These are phyloP conservation scores for Gnaphalium uliginosum DNA, from an alignment of 129 eudicot species.

Conservation along the genomic window DNA sequence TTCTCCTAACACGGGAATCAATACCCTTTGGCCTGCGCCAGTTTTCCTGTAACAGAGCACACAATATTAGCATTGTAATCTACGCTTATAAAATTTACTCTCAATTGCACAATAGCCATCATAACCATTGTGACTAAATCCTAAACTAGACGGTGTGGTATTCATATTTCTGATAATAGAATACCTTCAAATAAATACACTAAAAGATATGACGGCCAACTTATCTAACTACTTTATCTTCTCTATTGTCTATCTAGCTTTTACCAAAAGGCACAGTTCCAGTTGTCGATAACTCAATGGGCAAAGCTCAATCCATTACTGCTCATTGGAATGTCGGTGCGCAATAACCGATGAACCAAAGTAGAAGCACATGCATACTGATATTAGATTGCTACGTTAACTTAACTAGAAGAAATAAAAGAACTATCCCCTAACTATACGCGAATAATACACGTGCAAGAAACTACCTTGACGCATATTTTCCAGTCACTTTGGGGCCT, in stretches of 20 bases:
- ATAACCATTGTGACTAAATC: background rate
- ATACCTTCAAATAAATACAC: background rate
- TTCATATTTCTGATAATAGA: too few relatives aligned
- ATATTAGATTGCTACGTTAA: background rate
- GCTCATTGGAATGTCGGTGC: too few relatives aligned
- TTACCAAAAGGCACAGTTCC: background rate
- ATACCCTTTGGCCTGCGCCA: conserved; percentile 94
- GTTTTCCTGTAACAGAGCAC: conserved; percentile 41
- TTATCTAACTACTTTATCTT: background rate
- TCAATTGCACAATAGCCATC: background rate
- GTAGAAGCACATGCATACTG: background rate
- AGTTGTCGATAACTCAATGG: background rate
- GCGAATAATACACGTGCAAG: background rate
- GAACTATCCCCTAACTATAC: background rate
- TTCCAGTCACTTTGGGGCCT: conserved; percentile 80
- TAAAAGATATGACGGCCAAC: background rate
- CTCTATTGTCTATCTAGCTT: background rate
- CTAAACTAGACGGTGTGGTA: background rate
- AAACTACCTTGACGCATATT: conserved; percentile 66
- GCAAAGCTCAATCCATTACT: too few relatives aligned
- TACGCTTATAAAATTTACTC: background rate
- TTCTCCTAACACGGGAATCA: conserved; percentile 75
- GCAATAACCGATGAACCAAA: background rate
- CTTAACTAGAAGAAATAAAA: too few relatives aligned
- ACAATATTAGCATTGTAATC: background rate